Evolutionary conservation across 495 filamentous ascomycete genomes (phyloP), one percentile per base, ranked within the genome.

Genomic region (Neurospora discreta): DNA sequence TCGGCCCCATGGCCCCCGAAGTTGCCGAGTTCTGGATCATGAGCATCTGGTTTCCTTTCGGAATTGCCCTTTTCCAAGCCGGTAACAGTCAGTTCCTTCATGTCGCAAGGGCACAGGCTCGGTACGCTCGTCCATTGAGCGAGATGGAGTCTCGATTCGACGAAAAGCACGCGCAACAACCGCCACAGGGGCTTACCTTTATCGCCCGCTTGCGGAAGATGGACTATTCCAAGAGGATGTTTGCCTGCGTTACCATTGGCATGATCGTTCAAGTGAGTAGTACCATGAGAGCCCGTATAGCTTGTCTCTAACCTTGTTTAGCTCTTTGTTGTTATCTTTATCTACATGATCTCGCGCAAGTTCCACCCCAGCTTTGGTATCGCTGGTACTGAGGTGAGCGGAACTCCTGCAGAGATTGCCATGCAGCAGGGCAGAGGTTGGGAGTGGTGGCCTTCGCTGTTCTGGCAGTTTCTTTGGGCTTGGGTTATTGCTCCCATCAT

Each of bases 11-110:
- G 8, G 85, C 89, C 70, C 87, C 88, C 0, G 75, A 80, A 39
- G 73, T 80, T 9, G 72, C 72, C 42, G 79, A 91, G 76, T 93
- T 85, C 79, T 93, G 90, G 90, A 84, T 92, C 77, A 93, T 93
- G 91, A 86, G 89, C 69, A 85, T 88, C 52, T 90, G 87, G 78
- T 82, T 93, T 39, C 91, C 91, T 4, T 85, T 89, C 36, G 91
- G 91, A 38, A 86, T 93, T 73, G 90, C 88, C 20, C 79, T 92
- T 3, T 93, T 93, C 80, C 90, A 92, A 75, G 91, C 87, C 46
- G 85, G 86, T 46, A 91, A 91, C 78, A 85, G 81, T 73, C 88
- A 88, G 71, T 88, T 92, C 75, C 82, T 91, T n/a, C 82, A 89
- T 70, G 81, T 91, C 71, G 88, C 89, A 71, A 85, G 82, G 73